Percentiles rank a stretch among this genome's conserved stretches.
phyloP scores from a whole-genome alignment of 1,284 basidiomycete species.

The Albatrellus sp. region DNA sequence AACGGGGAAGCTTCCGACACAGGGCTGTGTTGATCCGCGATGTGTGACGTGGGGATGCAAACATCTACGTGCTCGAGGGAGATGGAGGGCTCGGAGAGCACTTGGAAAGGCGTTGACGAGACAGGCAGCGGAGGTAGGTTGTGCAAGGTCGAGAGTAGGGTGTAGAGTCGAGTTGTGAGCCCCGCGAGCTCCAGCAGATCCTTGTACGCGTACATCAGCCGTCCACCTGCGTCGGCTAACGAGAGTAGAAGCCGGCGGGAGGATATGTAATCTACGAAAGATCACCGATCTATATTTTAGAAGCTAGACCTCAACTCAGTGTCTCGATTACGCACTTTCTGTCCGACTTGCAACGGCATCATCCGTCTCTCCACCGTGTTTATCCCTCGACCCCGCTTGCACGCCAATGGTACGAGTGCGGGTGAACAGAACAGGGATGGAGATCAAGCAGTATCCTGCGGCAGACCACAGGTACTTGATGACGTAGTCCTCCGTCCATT shows the following conservation, averaged over 20 bases:
- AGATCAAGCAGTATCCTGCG: constrained; percentile 79
- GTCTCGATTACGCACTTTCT: constrained; percentile 35
- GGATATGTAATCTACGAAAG: constrained; percentile 75
- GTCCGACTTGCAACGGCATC: constrained; percentile 42
- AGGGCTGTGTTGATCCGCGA: not conserved
- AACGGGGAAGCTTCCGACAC: constrained; percentile 25
- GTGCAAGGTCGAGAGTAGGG: constrained; percentile 79
- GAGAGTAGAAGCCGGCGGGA: constrained; percentile 88
- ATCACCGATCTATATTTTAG: not conserved
- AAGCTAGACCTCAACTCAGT: not conserved
- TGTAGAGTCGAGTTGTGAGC: constrained; percentile 83
- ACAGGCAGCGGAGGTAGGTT: constrained; percentile 42
- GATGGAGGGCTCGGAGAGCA: constrained; percentile 26
- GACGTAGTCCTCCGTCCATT: constrained; percentile 89
- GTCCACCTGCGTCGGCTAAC: constrained; percentile 88
- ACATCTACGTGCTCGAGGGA: constrained; percentile 66
- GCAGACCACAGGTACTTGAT: constrained; percentile 94
- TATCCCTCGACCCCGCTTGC: constrained; percentile 20
- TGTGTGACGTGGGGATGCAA: constrained; percentile 32
- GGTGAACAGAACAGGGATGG: constrained; percentile 73
- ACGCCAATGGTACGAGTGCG: constrained; percentile 32
- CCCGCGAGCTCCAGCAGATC: constrained; percentile 90
- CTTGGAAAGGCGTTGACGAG: constrained; percentile 18
- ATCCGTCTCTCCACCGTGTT: constrained; percentile 19
- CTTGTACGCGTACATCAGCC: constrained; percentile 86